Evolutionary conservation across 2,329 filamentous ascomycete species (phyloP).

Genomic region (Nigrospora oryzae): DNA sequence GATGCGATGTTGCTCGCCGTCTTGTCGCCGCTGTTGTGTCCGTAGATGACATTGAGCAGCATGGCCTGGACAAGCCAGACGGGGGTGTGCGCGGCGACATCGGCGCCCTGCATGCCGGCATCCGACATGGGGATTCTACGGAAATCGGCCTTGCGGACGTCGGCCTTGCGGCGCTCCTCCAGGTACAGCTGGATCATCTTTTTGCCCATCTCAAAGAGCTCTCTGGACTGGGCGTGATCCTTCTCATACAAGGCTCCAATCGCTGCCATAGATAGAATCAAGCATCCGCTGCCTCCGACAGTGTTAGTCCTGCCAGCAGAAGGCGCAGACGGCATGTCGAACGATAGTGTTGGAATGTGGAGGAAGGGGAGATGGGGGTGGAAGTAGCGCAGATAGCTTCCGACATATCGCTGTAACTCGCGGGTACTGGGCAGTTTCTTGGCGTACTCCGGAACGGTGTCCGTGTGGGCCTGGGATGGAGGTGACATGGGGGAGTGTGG

Average conservation of each 20-base stretch:
- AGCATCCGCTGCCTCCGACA: constrained; percentile 74
- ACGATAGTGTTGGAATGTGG: constrained; percentile 84
- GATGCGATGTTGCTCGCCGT: constrained; percentile 84
- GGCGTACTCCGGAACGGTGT: constrained; percentile 42
- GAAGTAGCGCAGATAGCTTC: constrained; percentile 84
- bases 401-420: constrained; percentile 85
- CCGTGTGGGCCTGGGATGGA: constrained; percentile 35
- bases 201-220: constrained; percentile 87
- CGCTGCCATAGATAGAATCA: constrained; percentile 83
- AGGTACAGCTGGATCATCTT: constrained; percentile 92
- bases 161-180: constrained; percentile 80
- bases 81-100: constrained; percentile 65
- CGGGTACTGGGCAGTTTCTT: constrained; percentile 66
- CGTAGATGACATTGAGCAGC: constrained; percentile 92
- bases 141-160: constrained; percentile 59
- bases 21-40: constrained; percentile 90
- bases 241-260: constrained; percentile 69
- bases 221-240: constrained; percentile 69
- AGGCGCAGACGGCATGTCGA: constrained; percentile 66
- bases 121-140: constrained; percentile 41
- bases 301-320: constrained; percentile 51
- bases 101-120: constrained; percentile 35
- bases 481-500: constrained; percentile 47
- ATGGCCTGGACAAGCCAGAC: constrained; percentile 96
- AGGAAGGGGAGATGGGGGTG: constrained; percentile 94